Evolutionary conservation across 225 moss, liverwort and hornwort species (phyloP), one percentile per base, ranked within the genome.

Genomic region (Pleurozium schreberi): DNA sequence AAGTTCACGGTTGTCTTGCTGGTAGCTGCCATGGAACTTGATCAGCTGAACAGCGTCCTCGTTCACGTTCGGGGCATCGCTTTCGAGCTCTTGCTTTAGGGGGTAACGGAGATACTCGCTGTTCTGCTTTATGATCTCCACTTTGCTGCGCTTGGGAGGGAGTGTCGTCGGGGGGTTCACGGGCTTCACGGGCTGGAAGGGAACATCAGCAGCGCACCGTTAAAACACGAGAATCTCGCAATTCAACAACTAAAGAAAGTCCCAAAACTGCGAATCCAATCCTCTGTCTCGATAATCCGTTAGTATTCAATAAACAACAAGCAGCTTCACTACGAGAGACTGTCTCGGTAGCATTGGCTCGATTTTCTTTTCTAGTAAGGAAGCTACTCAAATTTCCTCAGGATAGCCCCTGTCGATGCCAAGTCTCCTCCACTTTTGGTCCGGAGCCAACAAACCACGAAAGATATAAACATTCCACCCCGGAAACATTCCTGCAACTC

Each of bases 21-120:
- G 95, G 91, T 97, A 97, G 77, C 97, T 97, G 66, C 96, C 97
- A 90, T 97, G 97, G 84, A 97, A 97, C 82, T 97, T 97, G 75
- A 97, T 97, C n/a, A 97, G 91, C 95, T 97, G 97, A 43, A 93
- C 94, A 2, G 95, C 93, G 26, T 95, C 90, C 82, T 97, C 96
- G 84, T 90, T 95, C 86, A 97, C 95, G 82, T 96, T 97, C 11
- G 97, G 94, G 27, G 93, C 93, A 34, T 96, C 95, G 5, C 91
- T 95, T 40, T 84, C 87, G 49, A 97, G 92, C 61, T 97, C 95
- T 59, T 96, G 90, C 16, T 87, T 57, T 45, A 97, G 80, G 3
- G 97, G 97, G 76, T 90, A 94, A 38, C 95, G 92, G 77, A 97
- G 89, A 80, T 90, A 96, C 77, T 95, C 93, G 90, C 96, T 97